Base-by-base conservation (phyloP, 1,284 basidiomycete species). In the Malassezia slooffiae region DNA sequence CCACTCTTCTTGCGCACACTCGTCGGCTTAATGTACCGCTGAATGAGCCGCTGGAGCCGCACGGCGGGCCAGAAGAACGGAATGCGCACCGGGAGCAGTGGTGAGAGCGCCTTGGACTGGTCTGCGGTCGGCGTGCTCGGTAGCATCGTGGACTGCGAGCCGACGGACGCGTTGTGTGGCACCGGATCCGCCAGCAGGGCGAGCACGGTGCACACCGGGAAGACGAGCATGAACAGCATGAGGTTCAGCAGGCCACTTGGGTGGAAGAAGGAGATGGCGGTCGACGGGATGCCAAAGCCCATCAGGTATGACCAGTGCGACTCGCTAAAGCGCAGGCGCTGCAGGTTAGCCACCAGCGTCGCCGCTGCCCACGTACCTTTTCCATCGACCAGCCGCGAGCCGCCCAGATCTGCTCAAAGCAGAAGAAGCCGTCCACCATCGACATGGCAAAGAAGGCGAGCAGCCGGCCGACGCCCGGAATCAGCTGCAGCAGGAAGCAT, bases 181-280 rank as follows among this genome's bases (percentile, higher is more conserved):
- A 62, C 55, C 1, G 66, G 66, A 20, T 53, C 54, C 11, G 62
- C 56, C 12, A 66, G 56, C 51, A 64, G 55, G 3, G 66, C 64
- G 0, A 67, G 55, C 8, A 69, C 54, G 4, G 61, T 55, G 48
- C 62, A 69, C 34, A 66, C 52, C 12, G 64, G 64, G 31, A 66
- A 67, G 26, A 61, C 52, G 36, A 65, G 56, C 62, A 66, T 66
- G 44, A 69, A 69, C 13, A 69, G 56, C 56, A 65, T 62, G 32
- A 69, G 30, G 38, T 69, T 69, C 38, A 69, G 52, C 34, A 69
- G 42, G 6, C 60, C 60, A 23, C 55, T 58, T 5, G 66, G 66
- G 32, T 69, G 66, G 52, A 69, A 69, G 50, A 57, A 69, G 15
- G 58, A 62, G 15, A 69, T 51, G 23, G 54, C 47, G 6, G 66